Percentiles rank a stretch among this genome's conserved stretches.
Evolutionary conservation across 495 filamentous ascomycete genomes (phyloP).

Genomic region (Chlorociboria aeruginascens): DNA sequence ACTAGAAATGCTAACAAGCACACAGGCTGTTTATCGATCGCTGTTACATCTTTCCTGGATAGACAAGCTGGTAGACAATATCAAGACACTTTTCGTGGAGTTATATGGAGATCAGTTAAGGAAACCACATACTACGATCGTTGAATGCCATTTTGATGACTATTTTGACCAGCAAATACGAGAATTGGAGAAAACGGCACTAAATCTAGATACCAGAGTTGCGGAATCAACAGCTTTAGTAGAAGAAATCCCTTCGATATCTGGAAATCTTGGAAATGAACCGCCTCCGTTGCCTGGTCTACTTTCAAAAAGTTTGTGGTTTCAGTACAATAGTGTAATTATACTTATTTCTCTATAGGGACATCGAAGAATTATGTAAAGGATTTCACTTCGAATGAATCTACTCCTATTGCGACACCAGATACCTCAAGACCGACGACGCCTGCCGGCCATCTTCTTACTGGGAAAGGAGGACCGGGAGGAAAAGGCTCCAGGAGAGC

Average conservation of each 20-base stretch:
- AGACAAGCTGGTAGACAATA: slow-evolving; percentile 89
- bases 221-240: slow-evolving; percentile 26
- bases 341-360: slow-evolving; percentile 4
- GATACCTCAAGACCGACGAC: slow-evolving; percentile 70
- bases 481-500: slow-evolving; percentile 70
- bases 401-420: slow-evolving; percentile 56
- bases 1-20: not conserved
- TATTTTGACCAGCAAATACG: slow-evolving; percentile 90
- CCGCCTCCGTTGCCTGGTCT: slow-evolving; percentile 33
- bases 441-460: slow-evolving; percentile 56
- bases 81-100: slow-evolving; percentile 77
- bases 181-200: slow-evolving; percentile 55
- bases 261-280: slow-evolving; percentile 28
- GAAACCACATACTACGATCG: slow-evolving; percentile 62
- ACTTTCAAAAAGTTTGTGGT: slow-evolving; percentile 14
- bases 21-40: slow-evolving; percentile 90
- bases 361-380: slow-evolving; percentile 31
- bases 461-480: slow-evolving; percentile 56
- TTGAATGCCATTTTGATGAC: slow-evolving; percentile 72
- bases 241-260: slow-evolving; percentile 33
- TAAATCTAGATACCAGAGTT: slow-evolving; percentile 20
- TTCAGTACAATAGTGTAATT: not conserved
- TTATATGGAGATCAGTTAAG: slow-evolving; percentile 81
- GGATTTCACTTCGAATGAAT: slow-evolving; percentile 41
- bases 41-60: slow-evolving; percentile 93